phyloP scores from a whole-genome alignment of 2,329 filamentous ascomycete species.

The Clonostachys byssicola region DNA sequence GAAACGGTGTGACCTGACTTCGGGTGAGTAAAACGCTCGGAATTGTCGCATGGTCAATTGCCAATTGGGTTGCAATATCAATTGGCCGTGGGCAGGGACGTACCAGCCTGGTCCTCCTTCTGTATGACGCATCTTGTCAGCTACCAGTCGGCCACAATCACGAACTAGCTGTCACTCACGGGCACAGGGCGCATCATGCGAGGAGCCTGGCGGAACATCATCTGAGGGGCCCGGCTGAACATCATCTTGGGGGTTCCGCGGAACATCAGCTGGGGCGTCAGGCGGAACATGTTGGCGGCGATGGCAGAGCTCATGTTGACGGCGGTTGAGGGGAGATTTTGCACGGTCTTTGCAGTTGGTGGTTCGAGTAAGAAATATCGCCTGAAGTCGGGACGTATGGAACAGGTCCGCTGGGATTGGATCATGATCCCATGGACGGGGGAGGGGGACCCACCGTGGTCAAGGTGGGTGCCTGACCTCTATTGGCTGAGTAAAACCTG shows the following conservation, averaged over 20 bases:
- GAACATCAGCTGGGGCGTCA: slow-evolving; percentile 64
- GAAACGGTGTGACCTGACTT: slow-evolving; percentile 80
- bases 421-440: neutral
- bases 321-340: neutral
- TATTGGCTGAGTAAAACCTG: slow-evolving; percentile 27
- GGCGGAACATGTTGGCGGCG: slow-evolving; percentile 63
- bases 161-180: slow-evolving; percentile 40
- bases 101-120: slow-evolving; percentile 67
- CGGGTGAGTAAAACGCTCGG: neutral
- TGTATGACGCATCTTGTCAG: slow-evolving; percentile 27
- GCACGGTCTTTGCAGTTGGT: neutral
- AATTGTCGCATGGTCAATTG: slow-evolving; percentile 4
- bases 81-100: slow-evolving; percentile 21
- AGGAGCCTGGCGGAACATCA: slow-evolving; percentile 63
- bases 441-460: neutral
- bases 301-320: slow-evolving; percentile 63
- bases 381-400: neutral
- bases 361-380: neutral
- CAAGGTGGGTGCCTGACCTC: slow-evolving; percentile 21
- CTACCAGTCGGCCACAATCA: neutral
- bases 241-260: slow-evolving; percentile 63
- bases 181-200: slow-evolving; percentile 69
- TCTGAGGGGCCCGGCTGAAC: slow-evolving; percentile 61
- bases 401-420: neutral
- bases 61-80: neutral